These are phyloP conservation scores for Paramecium tetraurelia DNA, from an alignment of 73 alveolate species.

Conservation along the genomic window DNA sequence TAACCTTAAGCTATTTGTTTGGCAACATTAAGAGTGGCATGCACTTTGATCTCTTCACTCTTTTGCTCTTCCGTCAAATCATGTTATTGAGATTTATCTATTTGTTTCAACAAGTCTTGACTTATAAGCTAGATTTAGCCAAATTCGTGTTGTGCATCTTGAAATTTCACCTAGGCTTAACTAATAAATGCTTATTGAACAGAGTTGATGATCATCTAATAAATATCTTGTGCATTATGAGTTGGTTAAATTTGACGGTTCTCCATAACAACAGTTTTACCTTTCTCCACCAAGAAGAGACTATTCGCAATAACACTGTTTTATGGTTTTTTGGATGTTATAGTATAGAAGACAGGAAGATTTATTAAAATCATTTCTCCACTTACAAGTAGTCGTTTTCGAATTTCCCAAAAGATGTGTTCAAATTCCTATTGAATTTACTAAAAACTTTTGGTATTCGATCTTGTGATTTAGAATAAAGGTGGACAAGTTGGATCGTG, in stretches of 20 bases:
- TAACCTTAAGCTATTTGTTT: not conserved
- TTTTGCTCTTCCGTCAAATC: not conserved
- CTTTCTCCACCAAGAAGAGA: not conserved
- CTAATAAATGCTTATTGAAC: constrained; percentile 10
- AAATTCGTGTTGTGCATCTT: not conserved
- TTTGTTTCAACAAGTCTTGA: not conserved
- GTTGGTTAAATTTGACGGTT: not conserved
- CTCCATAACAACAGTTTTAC: not conserved
- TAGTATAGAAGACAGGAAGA: not conserved
- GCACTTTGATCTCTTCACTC: not conserved
- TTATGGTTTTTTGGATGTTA: not conserved
- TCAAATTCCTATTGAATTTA: not conserved
- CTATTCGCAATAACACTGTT: not conserved
- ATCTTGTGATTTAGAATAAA: not conserved
- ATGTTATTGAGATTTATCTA: not conserved
- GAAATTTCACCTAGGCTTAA: not conserved
- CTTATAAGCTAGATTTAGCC: not conserved
- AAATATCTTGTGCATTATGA: not conserved
- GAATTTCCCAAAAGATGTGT: constrained; percentile 9
- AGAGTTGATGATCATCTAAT: not conserved
- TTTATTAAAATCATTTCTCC: not conserved
- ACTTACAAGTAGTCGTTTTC: not conserved
- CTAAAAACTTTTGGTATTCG: not conserved
- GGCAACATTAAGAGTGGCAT: not conserved
- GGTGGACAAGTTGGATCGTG: constrained; percentile 5